A percentile compares a stretch with the other conserved stretches of the same genome.
Evolutionary conservation across 805 yeast species (phyloP).

Genomic region (Zygotorulaspora chibaensis): DNA sequence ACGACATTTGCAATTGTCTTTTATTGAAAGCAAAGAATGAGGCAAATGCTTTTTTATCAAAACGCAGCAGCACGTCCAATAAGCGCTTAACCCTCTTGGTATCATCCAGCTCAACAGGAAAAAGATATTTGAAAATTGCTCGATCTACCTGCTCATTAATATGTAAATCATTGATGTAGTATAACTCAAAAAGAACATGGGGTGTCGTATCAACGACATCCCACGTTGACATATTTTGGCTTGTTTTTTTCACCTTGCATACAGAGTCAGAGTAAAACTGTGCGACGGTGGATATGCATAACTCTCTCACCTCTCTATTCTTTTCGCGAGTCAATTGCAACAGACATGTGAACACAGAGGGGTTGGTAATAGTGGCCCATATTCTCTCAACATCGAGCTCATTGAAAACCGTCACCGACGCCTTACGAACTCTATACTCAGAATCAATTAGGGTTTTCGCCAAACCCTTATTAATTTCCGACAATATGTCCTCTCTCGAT

Average conservation of each 20-base stretch:
- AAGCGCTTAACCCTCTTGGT: slow-evolving; percentile 50
- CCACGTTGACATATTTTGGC: slow-evolving; percentile 25
- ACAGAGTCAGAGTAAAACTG: slow-evolving; percentile 50
- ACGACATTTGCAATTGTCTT: slow-evolving; percentile 60
- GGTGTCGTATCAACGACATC: slow-evolving; percentile 49
- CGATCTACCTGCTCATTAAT: slow-evolving; percentile 65
- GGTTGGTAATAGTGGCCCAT: slow-evolving; percentile 44
- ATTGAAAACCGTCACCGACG: slow-evolving; percentile 51
- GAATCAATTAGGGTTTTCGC: slow-evolving; percentile 68
- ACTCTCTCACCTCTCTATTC: slow-evolving; percentile 56
- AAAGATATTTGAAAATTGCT: slow-evolving; percentile 52
- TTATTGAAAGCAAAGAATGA: slow-evolving; percentile 66
- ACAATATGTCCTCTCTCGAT: slow-evolving; percentile 42
- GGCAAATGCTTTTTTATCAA: slow-evolving; percentile 55
- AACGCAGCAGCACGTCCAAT: slow-evolving; percentile 42
- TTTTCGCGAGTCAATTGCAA: slow-evolving; percentile 69
- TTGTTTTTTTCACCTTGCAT: slow-evolving; percentile 19
- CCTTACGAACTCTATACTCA: slow-evolving; percentile 66
- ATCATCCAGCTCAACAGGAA: slow-evolving; percentile 51
- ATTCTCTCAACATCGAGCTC: slow-evolving; percentile 45
- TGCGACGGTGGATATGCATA: slow-evolving; percentile 52
- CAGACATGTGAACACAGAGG: slow-evolving; percentile 49
- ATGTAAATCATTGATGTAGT: slow-evolving; percentile 66
- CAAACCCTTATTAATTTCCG: slow-evolving; percentile 54
- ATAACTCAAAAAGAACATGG: slow-evolving; percentile 54